Percentiles rank a stretch among this genome's conserved stretches.
These are phyloP conservation scores for Knufia fluminis DNA, from an alignment of 2,329 filamentous ascomycete species.

Conservation along the genomic window DNA sequence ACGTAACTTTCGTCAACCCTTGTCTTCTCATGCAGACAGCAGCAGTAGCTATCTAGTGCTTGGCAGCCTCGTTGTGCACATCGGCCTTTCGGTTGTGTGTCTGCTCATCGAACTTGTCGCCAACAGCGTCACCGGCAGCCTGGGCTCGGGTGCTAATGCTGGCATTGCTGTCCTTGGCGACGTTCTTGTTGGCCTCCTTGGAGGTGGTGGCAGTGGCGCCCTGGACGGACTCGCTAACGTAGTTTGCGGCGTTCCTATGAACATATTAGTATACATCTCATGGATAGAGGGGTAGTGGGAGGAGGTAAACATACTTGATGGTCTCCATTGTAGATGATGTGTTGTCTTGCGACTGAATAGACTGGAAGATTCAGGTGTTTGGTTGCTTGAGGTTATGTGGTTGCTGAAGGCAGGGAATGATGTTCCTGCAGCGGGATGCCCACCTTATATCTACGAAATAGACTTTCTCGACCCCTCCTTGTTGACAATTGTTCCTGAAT, in stretches of 20 bases:
- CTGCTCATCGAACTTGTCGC: constrained; percentile 46
- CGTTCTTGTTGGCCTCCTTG: constrained; percentile 62
- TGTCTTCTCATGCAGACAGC: too few species aligned
- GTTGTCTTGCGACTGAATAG: constrained; percentile 6
- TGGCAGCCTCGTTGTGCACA: constrained; percentile 22
- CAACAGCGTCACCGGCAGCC: constrained; percentile 42
- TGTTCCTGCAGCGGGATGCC: background rate
- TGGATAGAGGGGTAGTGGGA: background rate
- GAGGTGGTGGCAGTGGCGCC: constrained; percentile 46
- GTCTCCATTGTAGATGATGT: constrained; percentile 19
- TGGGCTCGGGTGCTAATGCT: constrained; percentile 44
- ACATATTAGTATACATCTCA: constrained; percentile 2
- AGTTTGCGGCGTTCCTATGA: constrained; percentile 54
- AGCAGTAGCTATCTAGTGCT: constrained; percentile 16
- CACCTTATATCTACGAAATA: background rate
- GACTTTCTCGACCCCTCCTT: background rate
- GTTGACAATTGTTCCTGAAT: too few species aligned
- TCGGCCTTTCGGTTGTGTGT: constrained; percentile 23
- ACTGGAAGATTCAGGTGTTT: constrained; percentile 5
- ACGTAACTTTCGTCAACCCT: too few species aligned
- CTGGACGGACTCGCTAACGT: constrained; percentile 57
- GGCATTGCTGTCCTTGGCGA: constrained; percentile 53
- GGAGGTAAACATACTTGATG: constrained; percentile 18
- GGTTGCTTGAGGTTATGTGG: background rate
- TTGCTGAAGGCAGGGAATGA: background rate